phyloP scores from a whole-genome alignment of 2,329 filamentous ascomycete genomes.

The Colletotrichum endophyticum region DNA sequence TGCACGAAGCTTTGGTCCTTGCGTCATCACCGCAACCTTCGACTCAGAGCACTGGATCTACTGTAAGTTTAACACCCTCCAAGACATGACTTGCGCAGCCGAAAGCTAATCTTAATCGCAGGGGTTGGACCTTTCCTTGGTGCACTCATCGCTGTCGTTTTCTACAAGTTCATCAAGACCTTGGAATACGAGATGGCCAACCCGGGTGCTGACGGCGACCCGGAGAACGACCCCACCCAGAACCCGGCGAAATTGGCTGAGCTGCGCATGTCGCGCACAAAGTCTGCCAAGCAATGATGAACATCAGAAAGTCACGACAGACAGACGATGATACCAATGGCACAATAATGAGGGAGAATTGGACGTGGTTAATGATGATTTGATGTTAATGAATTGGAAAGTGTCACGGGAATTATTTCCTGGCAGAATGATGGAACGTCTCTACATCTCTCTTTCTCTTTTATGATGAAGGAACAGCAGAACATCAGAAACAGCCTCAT shows the following conservation, averaged over 20 bases:
- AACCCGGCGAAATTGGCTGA: constrained; percentile 44
- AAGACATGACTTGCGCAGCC: constrained; percentile 16
- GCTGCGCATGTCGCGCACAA: constrained; percentile 17
- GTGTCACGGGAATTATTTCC: not conserved
- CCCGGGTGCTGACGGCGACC: constrained; percentile 50
- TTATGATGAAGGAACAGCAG: not conserved
- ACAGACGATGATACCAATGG: not conserved
- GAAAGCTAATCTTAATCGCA: constrained; percentile 11
- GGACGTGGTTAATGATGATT: constrained; percentile 6
- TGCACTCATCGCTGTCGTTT: constrained; percentile 37
- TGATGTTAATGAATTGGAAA: not conserved
- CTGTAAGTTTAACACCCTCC: constrained; percentile 35
- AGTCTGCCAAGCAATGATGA: constrained; percentile 7
- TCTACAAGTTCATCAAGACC: constrained; percentile 45
- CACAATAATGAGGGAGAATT: constrained; percentile 5
- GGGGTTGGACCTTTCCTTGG: constrained; percentile 39
- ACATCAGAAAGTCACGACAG: not conserved
- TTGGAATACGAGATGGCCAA: constrained; percentile 50
- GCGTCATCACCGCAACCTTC: constrained; percentile 46
- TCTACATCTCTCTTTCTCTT: not conserved
- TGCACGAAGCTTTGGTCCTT: constrained; percentile 50
- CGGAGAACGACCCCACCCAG: constrained; percentile 46
- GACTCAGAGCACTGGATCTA: constrained; percentile 54
- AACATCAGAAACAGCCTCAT: not conserved
- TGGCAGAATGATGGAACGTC: not conserved